These are phyloP conservation scores for Backusella tarrabulga DNA, from an alignment of 192 early-diverging fungal genomes.

Conservation along the genomic window DNA sequence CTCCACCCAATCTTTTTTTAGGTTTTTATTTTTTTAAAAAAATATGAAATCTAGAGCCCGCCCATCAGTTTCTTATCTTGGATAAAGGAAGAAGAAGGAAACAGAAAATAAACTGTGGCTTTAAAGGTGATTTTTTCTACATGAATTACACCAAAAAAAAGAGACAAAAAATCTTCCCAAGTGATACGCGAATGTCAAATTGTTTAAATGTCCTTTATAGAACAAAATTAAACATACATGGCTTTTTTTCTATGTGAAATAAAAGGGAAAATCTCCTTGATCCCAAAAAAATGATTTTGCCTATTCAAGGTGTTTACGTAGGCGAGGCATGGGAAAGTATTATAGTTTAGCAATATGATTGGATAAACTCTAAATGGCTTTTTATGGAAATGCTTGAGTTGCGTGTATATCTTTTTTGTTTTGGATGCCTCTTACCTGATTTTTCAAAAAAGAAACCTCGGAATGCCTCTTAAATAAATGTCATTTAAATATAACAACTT, in stretches of 20 bases:
- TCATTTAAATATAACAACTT: not conserved
- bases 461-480: not conserved
- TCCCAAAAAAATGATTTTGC: not conserved
- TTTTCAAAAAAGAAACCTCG: not conserved
- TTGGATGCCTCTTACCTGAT: not conserved
- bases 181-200: not conserved
- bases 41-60: not conserved
- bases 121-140: not conserved
- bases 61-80: slow-evolving; percentile 2
- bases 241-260: not conserved
- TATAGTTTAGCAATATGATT: not conserved
- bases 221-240: not conserved
- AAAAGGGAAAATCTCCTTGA: slow-evolving; percentile 6
- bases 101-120: not conserved
- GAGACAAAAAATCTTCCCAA: not conserved
- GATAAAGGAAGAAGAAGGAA: not conserved
- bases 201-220: not conserved
- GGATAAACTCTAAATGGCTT: not conserved
- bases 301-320: not conserved
- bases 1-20: slow-evolving; percentile 1
- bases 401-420: not conserved
- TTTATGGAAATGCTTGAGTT: not conserved
- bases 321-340: not conserved
- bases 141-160: not conserved
- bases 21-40: not conserved